These are phyloP conservation scores for Lablab purpureus DNA, from an alignment of 306 rosid species.

Conservation along the genomic window DNA sequence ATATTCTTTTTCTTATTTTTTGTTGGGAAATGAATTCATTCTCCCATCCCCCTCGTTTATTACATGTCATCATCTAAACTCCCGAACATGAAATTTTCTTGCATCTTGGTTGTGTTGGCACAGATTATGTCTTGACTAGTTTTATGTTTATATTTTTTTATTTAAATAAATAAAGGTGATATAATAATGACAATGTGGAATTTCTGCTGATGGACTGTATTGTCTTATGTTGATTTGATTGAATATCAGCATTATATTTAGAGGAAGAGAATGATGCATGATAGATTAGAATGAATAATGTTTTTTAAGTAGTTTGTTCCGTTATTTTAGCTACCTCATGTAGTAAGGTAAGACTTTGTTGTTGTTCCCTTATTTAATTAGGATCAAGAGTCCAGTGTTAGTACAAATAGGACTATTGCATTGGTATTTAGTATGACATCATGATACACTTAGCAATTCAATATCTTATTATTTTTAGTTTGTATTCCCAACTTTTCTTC, in stretches of 20 bases:
- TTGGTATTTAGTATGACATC: slow-evolving; percentile 14
- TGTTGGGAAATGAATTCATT: background rate
- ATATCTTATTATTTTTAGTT: background rate
- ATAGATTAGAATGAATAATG: background rate
- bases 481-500: slow-evolving; percentile 12
- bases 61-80: background rate
- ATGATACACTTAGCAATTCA: background rate
- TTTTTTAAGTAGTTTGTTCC: slow-evolving; percentile 15
- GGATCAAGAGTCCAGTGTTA: slow-evolving; percentile 1
- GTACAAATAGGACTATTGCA: background rate
- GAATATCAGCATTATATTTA: background rate
- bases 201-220: slow-evolving; percentile 14
- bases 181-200: slow-evolving; percentile 12
- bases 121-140: slow-evolving; percentile 30
- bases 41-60: background rate
- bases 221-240: slow-evolving; percentile 10
- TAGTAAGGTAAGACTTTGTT: too few species aligned
- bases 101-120: slow-evolving; percentile 23
- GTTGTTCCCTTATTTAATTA: background rate
- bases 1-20: background rate
- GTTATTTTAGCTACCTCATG: background rate
- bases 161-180: background rate
- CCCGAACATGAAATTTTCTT: slow-evolving; percentile 23
- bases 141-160: background rate
- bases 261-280: slow-evolving; percentile 8